These are phyloP conservation scores for Rasamsonia emersonii DNA, from an alignment of 2,329 filamentous ascomycete species.

Conservation along the genomic window DNA sequence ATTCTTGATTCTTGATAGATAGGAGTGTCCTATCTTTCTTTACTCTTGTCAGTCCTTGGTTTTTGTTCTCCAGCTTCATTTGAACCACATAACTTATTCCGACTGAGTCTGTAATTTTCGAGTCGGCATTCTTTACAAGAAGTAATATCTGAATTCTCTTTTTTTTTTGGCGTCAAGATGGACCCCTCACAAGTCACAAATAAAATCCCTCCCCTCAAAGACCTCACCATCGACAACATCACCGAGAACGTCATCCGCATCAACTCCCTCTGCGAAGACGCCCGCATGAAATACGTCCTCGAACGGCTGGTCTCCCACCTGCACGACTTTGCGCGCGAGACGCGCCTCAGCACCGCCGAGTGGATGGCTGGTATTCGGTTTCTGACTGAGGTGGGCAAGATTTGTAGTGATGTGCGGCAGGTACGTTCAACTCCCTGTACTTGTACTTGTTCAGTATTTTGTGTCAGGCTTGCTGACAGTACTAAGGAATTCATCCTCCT, in stretches of 20 bases:
- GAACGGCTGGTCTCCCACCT: constrained; percentile 66
- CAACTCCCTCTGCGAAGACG: constrained; percentile 60
- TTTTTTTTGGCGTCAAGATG: constrained; percentile 18
- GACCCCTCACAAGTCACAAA: constrained; percentile 35
- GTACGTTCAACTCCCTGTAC: constrained; percentile 32
- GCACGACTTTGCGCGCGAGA: constrained; percentile 76
- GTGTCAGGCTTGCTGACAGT: too few relatives aligned
- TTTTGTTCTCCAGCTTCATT: too few relatives aligned
- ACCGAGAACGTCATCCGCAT: constrained; percentile 66
- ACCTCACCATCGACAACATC: constrained; percentile 72
- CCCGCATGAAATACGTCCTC: constrained; percentile 62
- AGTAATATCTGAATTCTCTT: too few relatives aligned
- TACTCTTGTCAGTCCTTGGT: too few relatives aligned
- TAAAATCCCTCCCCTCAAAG: constrained; percentile 46
- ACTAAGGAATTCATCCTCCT: constrained; percentile 80
- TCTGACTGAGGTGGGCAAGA: constrained; percentile 62
- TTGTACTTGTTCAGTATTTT: too few relatives aligned
- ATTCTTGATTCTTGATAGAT: too few relatives aligned
- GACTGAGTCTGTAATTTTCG: too few relatives aligned
- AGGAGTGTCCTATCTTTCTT: too few relatives aligned
- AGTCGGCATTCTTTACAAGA: too few relatives aligned
- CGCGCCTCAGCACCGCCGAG: constrained; percentile 63
- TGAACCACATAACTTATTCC: too few relatives aligned
- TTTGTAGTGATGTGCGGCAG: constrained; percentile 61
- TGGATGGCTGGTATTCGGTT: constrained; percentile 70